Evolutionary conservation across 2,329 filamentous ascomycete species (phyloP), one percentile per base, ranked within the genome.

Genomic region (Aspergillus pseudoviridinutans): DNA sequence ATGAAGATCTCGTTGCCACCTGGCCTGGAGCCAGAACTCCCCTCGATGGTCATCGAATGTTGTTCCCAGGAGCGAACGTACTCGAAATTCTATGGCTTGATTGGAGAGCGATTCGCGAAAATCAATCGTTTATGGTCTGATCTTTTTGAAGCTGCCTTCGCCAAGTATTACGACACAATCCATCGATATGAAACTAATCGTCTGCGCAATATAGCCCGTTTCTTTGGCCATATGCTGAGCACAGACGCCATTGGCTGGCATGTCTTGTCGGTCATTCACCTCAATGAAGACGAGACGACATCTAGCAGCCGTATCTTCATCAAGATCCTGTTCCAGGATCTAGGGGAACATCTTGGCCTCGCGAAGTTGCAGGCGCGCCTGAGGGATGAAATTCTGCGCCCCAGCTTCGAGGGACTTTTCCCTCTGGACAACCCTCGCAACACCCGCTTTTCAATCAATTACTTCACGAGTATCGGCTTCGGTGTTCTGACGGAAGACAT

Each of bases 401-500:
- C 91, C 51, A 89, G 85, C 71, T 85, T 97, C 58, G 85, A 88
- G 42, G 93, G 93, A 29, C 79, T 99, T 47, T 97, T 99, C 81
- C 94, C 94, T 0, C 88, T 81, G 59, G 92, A 97, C 72, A 91
- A 92, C 68, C 86, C 92, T 25, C 87, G 90, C 70, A 94, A 97
- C 75, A 92, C 92, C 42, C 87, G 93, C 54, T 99, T 99, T 80
- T 91, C 92, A 52, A 96, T 99, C 86, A 99, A 99, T 77, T 99
- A 97, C 82, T 97, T 99, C 74, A 99, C 94, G 9, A 94, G 92
- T 68, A 96, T 99, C 68, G 92, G 92, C 58, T 95, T 99, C 90
- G 94, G 94, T 71, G 86, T 85, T 25, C 82, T 99, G 60, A 99
- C 94, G 1, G 94, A 99, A 71, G 90, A 92, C 64, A 96, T 97